Base-by-base conservation (phyloP, 148 eudicot species). In the Camellia granthamiana region DNA sequence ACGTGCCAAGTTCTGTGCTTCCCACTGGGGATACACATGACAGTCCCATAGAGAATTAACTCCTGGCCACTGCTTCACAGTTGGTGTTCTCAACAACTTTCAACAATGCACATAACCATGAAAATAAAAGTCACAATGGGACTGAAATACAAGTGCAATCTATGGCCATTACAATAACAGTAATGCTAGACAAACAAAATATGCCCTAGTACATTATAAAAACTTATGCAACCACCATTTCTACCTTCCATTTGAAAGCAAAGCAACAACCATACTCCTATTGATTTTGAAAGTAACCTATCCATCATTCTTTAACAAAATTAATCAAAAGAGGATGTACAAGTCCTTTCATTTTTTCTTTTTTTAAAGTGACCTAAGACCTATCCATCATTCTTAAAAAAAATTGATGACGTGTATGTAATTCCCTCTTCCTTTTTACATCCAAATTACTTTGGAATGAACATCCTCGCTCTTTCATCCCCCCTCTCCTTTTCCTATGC, bases 21-120 rank as follows among this genome's bases (percentile, higher is more conserved):
- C 98, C 99, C 98, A 94, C 47, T 78, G 89, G 13, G 99, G 99
- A 86, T 93, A 96, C 52, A 88, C 92, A 81, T 96, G 98, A 97
- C 99, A 94, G 82, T 96, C 99, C 55, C 95, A 83, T 16, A 94
- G 81, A 81, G 91, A 72, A 55, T 81, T 84, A 44, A 96, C 99
- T 83, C 97, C 98, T 19, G 97, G 95, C 99, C 99, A 96, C 21
- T 89, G 86, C 83, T 89, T 89, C 88, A 92, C 99, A 38, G 87
- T 91, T 77, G 99, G 99, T 60, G 99, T 96, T 80, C 99, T 98
- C 86, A 96, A 79, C 87, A 96, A 76, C 92, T 97, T 95, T 51
- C 7, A 78, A 56, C 44, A 69, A 82, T 71, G 13, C 58, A 84
- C 58, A 73, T 21, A 63, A 81, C 68, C 54, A 63, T 49, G 7